Percentiles rank a stretch among this genome's conserved stretches.
Evolutionary conservation across 495 filamentous ascomycete species (phyloP).

Genomic region (Penicillium angulare): DNA sequence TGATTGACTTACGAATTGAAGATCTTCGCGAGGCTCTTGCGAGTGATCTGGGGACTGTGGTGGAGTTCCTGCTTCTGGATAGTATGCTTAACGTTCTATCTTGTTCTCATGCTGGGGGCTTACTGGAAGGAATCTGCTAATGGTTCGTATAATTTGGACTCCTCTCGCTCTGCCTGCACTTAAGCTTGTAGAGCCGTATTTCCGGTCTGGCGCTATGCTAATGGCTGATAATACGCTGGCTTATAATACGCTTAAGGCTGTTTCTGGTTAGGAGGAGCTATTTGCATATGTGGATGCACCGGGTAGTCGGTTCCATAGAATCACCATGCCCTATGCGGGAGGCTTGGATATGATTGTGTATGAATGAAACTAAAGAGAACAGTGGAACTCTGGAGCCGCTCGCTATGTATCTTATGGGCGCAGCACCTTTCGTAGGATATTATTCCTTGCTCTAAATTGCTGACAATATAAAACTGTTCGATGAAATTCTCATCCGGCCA

Average conservation of each 20-base stretch:
- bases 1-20: conserved; percentile 56
- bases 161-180: conserved; percentile 50
- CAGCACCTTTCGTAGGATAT: no score
- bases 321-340: conserved; percentile 21
- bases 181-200: conserved; percentile 42
- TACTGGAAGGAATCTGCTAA: no score
- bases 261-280: conserved; percentile 35
- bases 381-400: no score
- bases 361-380: no score
- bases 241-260: conserved; percentile 44
- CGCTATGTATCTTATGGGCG: no score
- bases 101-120: neutral
- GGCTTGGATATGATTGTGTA: conserved; percentile 27
- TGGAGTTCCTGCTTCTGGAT: conserved; percentile 57
- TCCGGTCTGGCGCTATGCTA: conserved; percentile 49
- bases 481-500: no score
- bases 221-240: conserved; percentile 51
- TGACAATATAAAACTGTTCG: no score
- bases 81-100: conserved; percentile 38
- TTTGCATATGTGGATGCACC: conserved; percentile 27
- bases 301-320: conserved; percentile 15
- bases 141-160: conserved; percentile 55
- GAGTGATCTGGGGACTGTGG: conserved; percentile 39
- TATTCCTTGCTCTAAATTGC: no score
- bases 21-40: conserved; percentile 53